Conservation (phyloP, 2,329 filamentous ascomycete species). For the Colletotrichum sp. region DNA sequence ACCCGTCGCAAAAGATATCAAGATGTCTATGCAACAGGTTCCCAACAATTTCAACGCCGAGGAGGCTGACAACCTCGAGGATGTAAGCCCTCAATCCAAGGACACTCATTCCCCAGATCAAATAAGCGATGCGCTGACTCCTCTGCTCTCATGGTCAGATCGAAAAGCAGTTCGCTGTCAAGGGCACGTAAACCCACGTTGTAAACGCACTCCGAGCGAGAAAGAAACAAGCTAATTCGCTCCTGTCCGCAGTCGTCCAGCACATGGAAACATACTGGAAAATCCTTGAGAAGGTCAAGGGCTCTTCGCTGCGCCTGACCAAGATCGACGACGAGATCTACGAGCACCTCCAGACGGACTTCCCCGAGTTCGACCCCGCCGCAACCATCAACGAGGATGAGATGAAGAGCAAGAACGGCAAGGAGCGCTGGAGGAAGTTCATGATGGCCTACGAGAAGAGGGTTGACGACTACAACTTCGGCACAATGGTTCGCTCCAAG, state of each 20-base stretch:
- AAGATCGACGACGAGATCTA: slow-evolving; percentile 96
- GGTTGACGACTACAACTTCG: slow-evolving; percentile 98
- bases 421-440: slow-evolving; percentile 94
- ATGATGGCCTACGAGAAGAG: slow-evolving; percentile 93
- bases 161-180: slow-evolving; percentile 99
- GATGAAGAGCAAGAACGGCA: slow-evolving; percentile 97
- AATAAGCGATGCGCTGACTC: background rate
- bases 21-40: slow-evolving; percentile 25
- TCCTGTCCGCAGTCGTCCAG: slow-evolving; percentile 69
- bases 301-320: slow-evolving; percentile 88
- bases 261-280: slow-evolving; percentile 98
- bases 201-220: background rate
- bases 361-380: slow-evolving; percentile 90
- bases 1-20: background rate
- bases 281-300: slow-evolving; percentile 88
- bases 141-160: slow-evolving; percentile 62
- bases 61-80: slow-evolving; percentile 59
- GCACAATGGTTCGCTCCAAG: slow-evolving; percentile 84
- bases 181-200: slow-evolving; percentile 61
- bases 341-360: slow-evolving; percentile 84
- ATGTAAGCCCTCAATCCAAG: slow-evolving; percentile 45
- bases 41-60: slow-evolving; percentile 67
- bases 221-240: background rate
- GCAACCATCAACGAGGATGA: slow-evolving; percentile 84
- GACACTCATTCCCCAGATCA: background rate